Evolutionary conservation across 495 filamentous ascomycete genomes (phyloP).

Genomic region (Hypoxylon intermedium): DNA sequence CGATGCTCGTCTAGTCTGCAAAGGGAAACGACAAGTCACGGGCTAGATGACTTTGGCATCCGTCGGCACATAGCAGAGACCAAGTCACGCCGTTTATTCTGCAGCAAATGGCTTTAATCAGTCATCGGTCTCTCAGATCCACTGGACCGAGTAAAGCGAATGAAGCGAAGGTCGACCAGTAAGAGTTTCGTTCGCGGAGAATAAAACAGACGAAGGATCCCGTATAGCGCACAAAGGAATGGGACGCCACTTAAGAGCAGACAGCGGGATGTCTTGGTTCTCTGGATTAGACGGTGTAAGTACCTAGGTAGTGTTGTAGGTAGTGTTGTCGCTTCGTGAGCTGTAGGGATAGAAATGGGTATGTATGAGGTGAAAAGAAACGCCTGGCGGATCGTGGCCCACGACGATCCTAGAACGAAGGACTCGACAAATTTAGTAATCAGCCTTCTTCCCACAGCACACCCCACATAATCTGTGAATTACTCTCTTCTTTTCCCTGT

Average conservation of each 20-base stretch:
- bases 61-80: neutral
- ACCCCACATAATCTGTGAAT: neutral
- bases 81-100: conserved; percentile 7
- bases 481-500: neutral
- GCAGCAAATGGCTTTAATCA: conserved; percentile 22
- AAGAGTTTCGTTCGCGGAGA: neutral
- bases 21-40: conserved; percentile 29
- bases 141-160: neutral
- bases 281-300: too few relatives aligned
- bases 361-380: conserved; percentile 11
- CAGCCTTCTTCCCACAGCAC: conserved; percentile 1
- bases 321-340: neutral
- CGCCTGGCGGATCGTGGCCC: conserved; percentile 14
- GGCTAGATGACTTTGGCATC: conserved; percentile 30
- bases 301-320: neutral
- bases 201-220: conserved; percentile 4
- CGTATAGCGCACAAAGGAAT: conserved; percentile 11
- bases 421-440: conserved; percentile 6
- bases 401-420: conserved; percentile 13
- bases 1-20: conserved; percentile 18
- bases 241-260: neutral
- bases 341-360: neutral
- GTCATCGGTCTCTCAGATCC: conserved; percentile 13
- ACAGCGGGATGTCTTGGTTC: too few relatives aligned
- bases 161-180: conserved; percentile 9